Evolutionary conservation across 306 rosid genomes (phyloP).

Genomic region (Cicer cuneatum): DNA sequence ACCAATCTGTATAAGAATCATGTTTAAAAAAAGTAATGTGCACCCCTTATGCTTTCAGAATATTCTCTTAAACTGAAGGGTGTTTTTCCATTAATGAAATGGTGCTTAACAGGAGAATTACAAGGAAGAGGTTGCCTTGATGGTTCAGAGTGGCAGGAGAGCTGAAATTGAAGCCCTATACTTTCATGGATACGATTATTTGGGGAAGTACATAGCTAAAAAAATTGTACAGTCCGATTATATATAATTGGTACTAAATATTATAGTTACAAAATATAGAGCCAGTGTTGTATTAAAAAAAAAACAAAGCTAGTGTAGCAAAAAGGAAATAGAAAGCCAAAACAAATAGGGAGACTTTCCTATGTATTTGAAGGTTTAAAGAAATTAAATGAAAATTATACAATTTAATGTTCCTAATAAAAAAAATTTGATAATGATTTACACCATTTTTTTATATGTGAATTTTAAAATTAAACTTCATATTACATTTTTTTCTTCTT

Average conservation of each 20-base stretch:
- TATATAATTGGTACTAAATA: slow-evolving; percentile 37
- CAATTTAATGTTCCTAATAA: too few relatives aligned
- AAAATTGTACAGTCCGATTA: slow-evolving; percentile 84
- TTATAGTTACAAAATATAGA: neutral
- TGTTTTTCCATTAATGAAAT: slow-evolving; percentile 11
- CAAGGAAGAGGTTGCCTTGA: slow-evolving; percentile 68
- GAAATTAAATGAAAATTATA: too few relatives aligned
- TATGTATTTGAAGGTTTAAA: too few relatives aligned
- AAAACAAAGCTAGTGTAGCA: too few relatives aligned
- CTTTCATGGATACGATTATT: slow-evolving; percentile 70
- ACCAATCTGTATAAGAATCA: neutral
- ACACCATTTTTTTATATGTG: too few relatives aligned
- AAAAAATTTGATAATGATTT: too few relatives aligned
- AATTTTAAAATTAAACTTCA: too few relatives aligned
- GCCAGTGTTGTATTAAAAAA: neutral
- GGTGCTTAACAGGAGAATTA: slow-evolving; percentile 68
- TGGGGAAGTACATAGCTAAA: slow-evolving; percentile 80
- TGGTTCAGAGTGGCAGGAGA: slow-evolving; percentile 70
- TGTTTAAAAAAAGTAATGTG: slow-evolving; percentile 1
- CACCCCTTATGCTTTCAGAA: slow-evolving; percentile 25
- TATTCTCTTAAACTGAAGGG: neutral
- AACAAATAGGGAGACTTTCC: slow-evolving; percentile 2
- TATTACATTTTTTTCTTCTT: too few relatives aligned
- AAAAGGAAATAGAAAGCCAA: neutral
- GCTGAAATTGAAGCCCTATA: slow-evolving; percentile 93